phyloP scores from a whole-genome alignment of 371 early-diverging fungal species.

The Mortierella sp. region DNA sequence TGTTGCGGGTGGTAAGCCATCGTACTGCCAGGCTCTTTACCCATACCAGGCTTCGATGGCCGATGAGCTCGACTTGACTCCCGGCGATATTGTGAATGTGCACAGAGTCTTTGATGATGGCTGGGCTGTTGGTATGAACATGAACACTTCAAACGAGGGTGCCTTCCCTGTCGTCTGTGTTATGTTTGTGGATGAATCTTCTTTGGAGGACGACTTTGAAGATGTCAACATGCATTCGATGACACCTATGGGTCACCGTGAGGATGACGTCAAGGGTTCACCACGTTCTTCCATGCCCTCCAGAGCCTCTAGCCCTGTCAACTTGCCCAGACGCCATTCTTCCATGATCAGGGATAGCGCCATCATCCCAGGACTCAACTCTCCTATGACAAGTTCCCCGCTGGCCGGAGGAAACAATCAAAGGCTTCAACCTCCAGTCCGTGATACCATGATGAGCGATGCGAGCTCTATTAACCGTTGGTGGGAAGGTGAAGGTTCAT shows the following conservation, averaged over 20 bases:
- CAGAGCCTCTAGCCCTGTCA: slow-evolving; percentile 41
- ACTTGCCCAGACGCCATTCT: slow-evolving; percentile 49
- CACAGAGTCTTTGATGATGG: slow-evolving; percentile 75
- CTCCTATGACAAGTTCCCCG: slow-evolving; percentile 44
- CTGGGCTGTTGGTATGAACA: slow-evolving; percentile 81
- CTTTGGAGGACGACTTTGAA: slow-evolving; percentile 54
- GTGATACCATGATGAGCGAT: slow-evolving; percentile 57
- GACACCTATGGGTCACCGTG: slow-evolving; percentile 49
- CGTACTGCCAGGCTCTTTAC: slow-evolving; percentile 62
- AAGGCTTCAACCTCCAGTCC: slow-evolving; percentile 17
- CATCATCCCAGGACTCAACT: slow-evolving; percentile 20
- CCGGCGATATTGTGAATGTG: slow-evolving; percentile 76
- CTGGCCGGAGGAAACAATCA: slow-evolving; percentile 50
- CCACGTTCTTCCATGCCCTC: slow-evolving; percentile 44
- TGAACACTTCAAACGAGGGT: slow-evolving; percentile 73
- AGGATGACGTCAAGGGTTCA: slow-evolving; percentile 30
- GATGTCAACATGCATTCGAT: slow-evolving; percentile 56
- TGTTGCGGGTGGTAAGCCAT: slow-evolving; percentile 24
- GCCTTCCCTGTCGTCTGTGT: slow-evolving; percentile 83
- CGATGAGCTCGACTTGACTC: slow-evolving; percentile 77
- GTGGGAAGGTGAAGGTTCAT: slow-evolving; percentile 52
- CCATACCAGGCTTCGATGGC: slow-evolving; percentile 73
- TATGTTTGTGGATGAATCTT: slow-evolving; percentile 47
- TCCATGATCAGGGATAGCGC: slow-evolving; percentile 50
- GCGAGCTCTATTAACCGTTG: slow-evolving; percentile 57